Evolutionary conservation across 2,329 filamentous ascomycete species (phyloP), one percentile per base, ranked within the genome.

Genomic region (Trichoderma atrobrunneum): DNA sequence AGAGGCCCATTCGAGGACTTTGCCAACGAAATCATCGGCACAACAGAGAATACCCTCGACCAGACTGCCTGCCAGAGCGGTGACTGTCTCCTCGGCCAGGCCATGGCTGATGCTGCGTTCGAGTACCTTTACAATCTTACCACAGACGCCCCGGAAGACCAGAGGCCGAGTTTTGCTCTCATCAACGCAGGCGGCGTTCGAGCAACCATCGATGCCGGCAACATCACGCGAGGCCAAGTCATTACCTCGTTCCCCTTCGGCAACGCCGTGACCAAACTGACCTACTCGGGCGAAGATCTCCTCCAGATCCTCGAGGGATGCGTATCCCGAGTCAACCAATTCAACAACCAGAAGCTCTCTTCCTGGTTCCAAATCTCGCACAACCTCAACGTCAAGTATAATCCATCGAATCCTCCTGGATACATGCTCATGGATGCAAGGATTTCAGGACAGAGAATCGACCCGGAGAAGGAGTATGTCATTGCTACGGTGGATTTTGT

Each of bases 181-280:
- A 87, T 89, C 80, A 92, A 92, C 78, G 87, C 87, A 1, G 90
- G 90, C 16, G 89, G 89, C 32, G 85, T 92, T 67, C 88, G 90
- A 24, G 88, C 89, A 3, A 88, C 87, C 43, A 92, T 92, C 66
- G 88, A 89, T 56, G 78, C 81, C 21, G 90, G 90, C 11, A 79
- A 86, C 68, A 87, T 92, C 76, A 92, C 89, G 4, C 87, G 89
- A 43, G 89, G 89, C 68, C 86, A 90, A 73, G 87, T 91, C 6
- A 82, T 91, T 3, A 91, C 88, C 0, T 85, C 88, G 0, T 92
- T 92, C 80, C 90, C 90, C 51, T 92, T 92, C 74, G 87, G 88
- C 70, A 92, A 92, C 79, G 83, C 89, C 59, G 83, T 92, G 24
- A 88, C 90, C 10, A 87, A 91, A 76, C 79, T 91, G 18, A 80